Evolutionary conservation across 495 filamentous ascomycete genomes (phyloP), one percentile per base, ranked within the genome.

Genomic region (Daldinia decipiens): DNA sequence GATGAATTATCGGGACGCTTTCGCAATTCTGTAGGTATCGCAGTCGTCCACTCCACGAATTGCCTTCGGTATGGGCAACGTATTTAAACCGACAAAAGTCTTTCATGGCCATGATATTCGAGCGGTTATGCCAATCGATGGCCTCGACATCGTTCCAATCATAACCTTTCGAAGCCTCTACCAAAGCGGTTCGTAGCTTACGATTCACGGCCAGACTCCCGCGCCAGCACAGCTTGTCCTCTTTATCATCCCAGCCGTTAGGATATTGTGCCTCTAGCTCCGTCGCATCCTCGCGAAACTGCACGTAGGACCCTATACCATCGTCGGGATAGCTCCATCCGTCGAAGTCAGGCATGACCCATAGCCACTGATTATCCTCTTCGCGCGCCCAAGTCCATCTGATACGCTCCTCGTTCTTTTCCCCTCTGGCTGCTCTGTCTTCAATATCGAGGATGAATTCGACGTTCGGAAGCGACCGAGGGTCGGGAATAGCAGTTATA

Each of bases 311-410:
- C 1, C 85, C 85, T 31, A 89, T 81, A 17, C 82, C 77, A 21
- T 84, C 81, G 60, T 88, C 84, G 2, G 87, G 86, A 84, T 86
- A 90, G 15, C 82, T 79, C 87, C 88, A 91, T 79, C 87, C 90
- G 32, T 87, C 86, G 62, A 91, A 91, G 69, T 91, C 89, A 0
- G 89, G 88, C 81, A 92, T 90, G 12, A 91, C 77, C 89, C 89
- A 92, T 12, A 86, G 77, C 13, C 81, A 77, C 0, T 79, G 71
- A 40, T 89, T 82, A 17, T 55, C 62, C 9, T 64, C 59, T 15
- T 73, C 67, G 62, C 86, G 79, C 3, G 87, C 78, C 69, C 85
- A 84, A 7, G 81, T 79, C 87, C 87, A 90, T 12, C 86, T 79
- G 19, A 80, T 71, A 9, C 72, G 65, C 13, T 67, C 26, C 0